phyloP scores from a whole-genome alignment of 2,329 filamentous ascomycete species.

The Ophiostoma triangulosporum region DNA sequence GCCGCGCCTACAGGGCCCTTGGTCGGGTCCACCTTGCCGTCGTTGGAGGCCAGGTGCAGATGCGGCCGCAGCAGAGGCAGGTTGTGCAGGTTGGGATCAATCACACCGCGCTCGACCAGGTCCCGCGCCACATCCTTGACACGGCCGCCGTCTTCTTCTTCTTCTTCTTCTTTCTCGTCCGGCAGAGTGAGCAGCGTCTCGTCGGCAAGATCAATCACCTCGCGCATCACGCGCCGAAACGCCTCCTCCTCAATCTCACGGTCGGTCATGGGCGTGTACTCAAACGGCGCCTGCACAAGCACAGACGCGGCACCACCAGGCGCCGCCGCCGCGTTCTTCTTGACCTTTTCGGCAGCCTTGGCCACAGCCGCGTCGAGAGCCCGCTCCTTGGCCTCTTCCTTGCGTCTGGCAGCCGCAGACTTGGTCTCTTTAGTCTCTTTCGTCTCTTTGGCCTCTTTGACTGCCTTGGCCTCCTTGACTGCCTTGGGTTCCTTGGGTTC shows the following conservation, averaged over 20 bases:
- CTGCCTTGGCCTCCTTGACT: not conserved
- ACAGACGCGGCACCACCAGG: not conserved
- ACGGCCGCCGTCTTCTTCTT: not conserved
- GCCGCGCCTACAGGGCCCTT: not conserved
- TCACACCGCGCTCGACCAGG: constrained; percentile 9
- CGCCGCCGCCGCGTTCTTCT: not conserved
- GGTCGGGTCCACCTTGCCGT: constrained; percentile 2
- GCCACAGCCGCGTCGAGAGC: not conserved
- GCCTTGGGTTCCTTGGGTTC: not conserved
- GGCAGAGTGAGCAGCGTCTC: constrained; percentile 1
- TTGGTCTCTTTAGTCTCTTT: constrained; percentile 3
- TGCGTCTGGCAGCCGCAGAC: not conserved
- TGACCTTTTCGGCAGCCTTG: constrained; percentile 3
- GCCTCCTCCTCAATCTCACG: constrained; percentile 8
- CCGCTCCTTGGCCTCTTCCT: constrained; percentile 6
- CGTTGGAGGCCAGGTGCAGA: not conserved
- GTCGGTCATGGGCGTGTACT: not conserved
- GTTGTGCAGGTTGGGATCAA: constrained; percentile 3
- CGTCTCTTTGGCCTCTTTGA: not conserved
- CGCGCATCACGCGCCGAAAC: constrained; percentile 2
- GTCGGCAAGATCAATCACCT: constrained; percentile 5
- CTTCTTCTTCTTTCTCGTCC: not conserved
- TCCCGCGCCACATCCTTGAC: constrained; percentile 14
- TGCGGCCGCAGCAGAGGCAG: constrained; percentile 5
- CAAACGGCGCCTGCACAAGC: not conserved